Evolutionary conservation across 345 rosid species (phyloP).

Genomic region (Eucalyptus pauciflora): DNA sequence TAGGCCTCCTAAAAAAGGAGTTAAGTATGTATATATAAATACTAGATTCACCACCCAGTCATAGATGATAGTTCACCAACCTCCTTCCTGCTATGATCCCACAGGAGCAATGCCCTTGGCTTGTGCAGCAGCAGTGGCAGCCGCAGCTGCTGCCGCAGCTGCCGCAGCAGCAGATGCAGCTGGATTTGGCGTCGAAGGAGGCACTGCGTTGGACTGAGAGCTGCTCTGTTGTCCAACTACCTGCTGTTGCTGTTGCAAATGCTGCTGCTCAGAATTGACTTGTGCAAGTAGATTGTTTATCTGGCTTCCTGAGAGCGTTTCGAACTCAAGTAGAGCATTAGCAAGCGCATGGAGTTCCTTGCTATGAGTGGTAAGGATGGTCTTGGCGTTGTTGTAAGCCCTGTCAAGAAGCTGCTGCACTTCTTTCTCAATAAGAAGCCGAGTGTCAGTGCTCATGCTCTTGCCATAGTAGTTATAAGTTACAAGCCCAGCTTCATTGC

Average conservation of each 20-base stretch:
- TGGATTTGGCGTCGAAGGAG: slow-evolving; percentile 69
- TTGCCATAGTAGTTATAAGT: slow-evolving; percentile 71
- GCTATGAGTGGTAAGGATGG: slow-evolving; percentile 55
- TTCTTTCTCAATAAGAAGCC: slow-evolving; percentile 86
- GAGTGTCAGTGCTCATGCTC: slow-evolving; percentile 97
- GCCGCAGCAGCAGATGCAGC: slow-evolving; percentile 67
- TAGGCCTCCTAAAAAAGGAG: not conserved
- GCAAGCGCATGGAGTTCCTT: slow-evolving; percentile 86
- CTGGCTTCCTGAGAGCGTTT: slow-evolving; percentile 73
- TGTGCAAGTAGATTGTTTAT: slow-evolving; percentile 60
- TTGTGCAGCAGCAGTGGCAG: slow-evolving; percentile 62
- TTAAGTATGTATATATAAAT: not conserved
- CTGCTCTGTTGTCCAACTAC: slow-evolving; percentile 26
- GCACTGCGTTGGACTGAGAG: slow-evolving; percentile 43
- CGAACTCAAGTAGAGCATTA: slow-evolving; percentile 68
- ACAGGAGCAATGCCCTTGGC: slow-evolving; percentile 79
- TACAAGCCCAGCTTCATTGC: slow-evolving; percentile 80
- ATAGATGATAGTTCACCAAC: not conserved
- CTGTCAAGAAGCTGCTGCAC: slow-evolving; percentile 57
- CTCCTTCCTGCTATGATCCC: slow-evolving; percentile 37
- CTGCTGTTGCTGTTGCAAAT: slow-evolving; percentile 38
- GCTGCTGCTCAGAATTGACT: slow-evolving; percentile 48
- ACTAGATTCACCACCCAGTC: not conserved
- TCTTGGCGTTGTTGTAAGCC: slow-evolving; percentile 85
- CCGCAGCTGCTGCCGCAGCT: slow-evolving; percentile 38